A percentile compares a stretch with the other conserved stretches of the same genome.
phyloP scores from a whole-genome alignment of 306 rosid genomes.

The Trifolium pratense region DNA sequence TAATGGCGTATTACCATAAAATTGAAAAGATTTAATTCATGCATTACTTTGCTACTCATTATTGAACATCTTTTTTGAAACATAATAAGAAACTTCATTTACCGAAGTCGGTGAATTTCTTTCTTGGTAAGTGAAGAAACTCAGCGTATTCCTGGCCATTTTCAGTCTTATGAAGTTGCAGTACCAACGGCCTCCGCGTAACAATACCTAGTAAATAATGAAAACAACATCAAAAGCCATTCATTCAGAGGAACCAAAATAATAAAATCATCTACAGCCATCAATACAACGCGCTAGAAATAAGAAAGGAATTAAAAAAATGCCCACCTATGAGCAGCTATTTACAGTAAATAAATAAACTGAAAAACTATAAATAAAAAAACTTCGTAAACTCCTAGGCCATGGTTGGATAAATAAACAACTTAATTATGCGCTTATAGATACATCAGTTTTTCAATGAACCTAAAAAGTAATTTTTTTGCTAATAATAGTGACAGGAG shows the following conservation, averaged over 20 bases:
- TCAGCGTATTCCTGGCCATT: conserved; percentile 88
- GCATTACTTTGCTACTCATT: conserved; percentile 5
- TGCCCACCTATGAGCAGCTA: conserved; percentile 2
- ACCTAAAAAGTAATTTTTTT: no score
- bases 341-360: conserved; percentile 12
- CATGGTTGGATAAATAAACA: neutral
- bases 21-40: conserved; percentile 2
- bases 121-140: conserved; percentile 92
- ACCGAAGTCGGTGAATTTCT: conserved; percentile 85
- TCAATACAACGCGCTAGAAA: neutral
- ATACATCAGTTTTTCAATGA: no score
- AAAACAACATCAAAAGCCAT: conserved; percentile 26
- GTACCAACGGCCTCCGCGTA: conserved; percentile 90
- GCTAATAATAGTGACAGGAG: no score
- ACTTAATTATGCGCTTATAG: neutral
- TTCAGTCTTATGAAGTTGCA: conserved; percentile 91
- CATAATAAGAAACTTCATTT: conserved; percentile 33
- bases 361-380: neutral
- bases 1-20: conserved; percentile 12
- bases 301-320: neutral
- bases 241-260: conserved; percentile 22
- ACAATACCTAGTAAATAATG: conserved; percentile 72
- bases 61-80: conserved; percentile 12
- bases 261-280: conserved; percentile 27
- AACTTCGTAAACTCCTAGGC: neutral